phyloP scores from a whole-genome alignment of 805 yeast species.

The Metschnikowia gruessii region DNA sequence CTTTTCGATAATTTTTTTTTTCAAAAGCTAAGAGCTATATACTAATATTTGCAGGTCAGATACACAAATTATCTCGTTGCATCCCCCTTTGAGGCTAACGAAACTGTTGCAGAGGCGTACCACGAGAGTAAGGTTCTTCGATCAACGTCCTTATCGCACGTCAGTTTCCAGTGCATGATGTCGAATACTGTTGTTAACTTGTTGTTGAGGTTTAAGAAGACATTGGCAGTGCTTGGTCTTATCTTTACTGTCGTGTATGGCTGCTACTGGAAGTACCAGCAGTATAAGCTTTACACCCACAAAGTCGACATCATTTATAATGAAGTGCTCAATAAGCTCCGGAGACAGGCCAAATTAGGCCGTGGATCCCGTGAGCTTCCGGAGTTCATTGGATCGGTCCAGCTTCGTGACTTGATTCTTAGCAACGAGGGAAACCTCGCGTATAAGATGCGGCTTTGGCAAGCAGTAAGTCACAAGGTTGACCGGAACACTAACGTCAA shows the following conservation, averaged over 20 bases:
- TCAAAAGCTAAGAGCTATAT: conserved; percentile 5
- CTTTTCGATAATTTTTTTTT: conserved; percentile 5
- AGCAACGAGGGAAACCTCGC: conserved; percentile 37
- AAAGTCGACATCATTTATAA: conserved; percentile 45
- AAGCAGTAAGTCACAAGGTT: conserved; percentile 48
- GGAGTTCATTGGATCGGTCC: conserved; percentile 63
- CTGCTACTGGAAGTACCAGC: conserved; percentile 33
- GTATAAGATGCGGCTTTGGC: conserved; percentile 52
- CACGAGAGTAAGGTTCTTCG: conserved; percentile 58
- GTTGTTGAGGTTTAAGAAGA: conserved; percentile 24
- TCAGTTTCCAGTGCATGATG: conserved; percentile 54
- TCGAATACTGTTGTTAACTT: conserved; percentile 49
- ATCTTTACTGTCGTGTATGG: conserved; percentile 19
- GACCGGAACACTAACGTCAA: conserved; percentile 68
- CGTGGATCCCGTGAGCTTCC: conserved; percentile 27
- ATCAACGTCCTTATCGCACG: conserved; percentile 66
- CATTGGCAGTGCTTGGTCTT: conserved; percentile 15
- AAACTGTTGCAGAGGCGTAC: conserved; percentile 38
- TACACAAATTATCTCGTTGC: conserved; percentile 19
- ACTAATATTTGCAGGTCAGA: conserved; percentile 32
- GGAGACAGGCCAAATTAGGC: conserved; percentile 41
- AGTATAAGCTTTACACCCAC: conserved; percentile 36
- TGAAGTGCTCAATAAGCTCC: conserved; percentile 50
- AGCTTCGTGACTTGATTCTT: conserved; percentile 64
- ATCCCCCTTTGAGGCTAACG: conserved; percentile 33